These are phyloP conservation scores for Rosa rugosa DNA, from an alignment of 306 rosid genomes.

Conservation along the genomic window DNA sequence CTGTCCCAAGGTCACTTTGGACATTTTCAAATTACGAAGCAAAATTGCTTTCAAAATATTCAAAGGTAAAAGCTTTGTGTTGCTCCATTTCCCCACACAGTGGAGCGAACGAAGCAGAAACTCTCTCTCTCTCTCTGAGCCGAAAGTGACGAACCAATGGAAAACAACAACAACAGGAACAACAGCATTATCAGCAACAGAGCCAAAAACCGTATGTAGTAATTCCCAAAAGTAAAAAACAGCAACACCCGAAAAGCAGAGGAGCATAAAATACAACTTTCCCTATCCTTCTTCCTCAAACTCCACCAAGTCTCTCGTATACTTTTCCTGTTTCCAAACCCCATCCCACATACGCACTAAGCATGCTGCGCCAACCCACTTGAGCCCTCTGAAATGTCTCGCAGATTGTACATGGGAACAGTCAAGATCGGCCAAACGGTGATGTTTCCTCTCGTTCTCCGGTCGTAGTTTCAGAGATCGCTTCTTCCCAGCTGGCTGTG, in stretches of 20 bases:
- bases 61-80: not conserved
- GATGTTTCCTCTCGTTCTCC: conserved; percentile 33
- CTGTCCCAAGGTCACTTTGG: conserved; percentile 35
- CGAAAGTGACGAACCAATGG: conserved; percentile 90
- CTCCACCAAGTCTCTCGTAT: not conserved
- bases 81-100: conserved; percentile 48
- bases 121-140: conserved; percentile 30
- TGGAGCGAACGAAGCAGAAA: conserved; percentile 29
- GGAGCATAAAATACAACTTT: conserved; percentile 3
- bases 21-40: not conserved
- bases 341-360: not conserved
- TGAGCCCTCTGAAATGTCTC: conserved; percentile 27
- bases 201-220: conserved; percentile 4
- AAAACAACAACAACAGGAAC: conserved; percentile 27
- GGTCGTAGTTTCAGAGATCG: conserved; percentile 10
- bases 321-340: conserved; percentile 8
- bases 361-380: conserved; percentile 23
- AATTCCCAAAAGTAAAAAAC: conserved; percentile 12
- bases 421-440: conserved; percentile 45
- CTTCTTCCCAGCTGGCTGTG: not conserved
- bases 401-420: conserved; percentile 26
- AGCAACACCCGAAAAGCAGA: conserved; percentile 16
- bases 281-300: conserved; percentile 24
- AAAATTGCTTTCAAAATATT: not conserved
- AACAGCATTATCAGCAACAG: not conserved